These are phyloP conservation scores for Trametes polyzona DNA, from an alignment of 1,284 basidiomycete species.

Conservation along the genomic window DNA sequence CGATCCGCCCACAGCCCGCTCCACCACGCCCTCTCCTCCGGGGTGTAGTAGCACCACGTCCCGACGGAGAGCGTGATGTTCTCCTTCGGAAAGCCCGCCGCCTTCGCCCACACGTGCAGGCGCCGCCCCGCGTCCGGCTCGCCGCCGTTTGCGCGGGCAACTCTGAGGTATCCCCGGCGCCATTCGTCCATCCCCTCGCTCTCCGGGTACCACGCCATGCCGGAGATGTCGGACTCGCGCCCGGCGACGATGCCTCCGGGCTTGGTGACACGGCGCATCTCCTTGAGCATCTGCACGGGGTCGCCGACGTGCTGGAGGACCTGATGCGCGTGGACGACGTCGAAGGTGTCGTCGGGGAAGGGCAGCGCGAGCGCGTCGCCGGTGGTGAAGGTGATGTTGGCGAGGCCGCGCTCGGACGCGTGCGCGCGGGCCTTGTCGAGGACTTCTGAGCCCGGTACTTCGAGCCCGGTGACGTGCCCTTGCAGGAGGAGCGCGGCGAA, in stretches of 20 bases:
- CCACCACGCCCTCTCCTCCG: constrained; percentile 41
- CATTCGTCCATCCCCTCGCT: constrained; percentile 32
- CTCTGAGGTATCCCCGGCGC: constrained; percentile 28
- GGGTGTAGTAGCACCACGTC: constrained; percentile 41
- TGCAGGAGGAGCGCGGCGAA: constrained; percentile 43
- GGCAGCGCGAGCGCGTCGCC: constrained; percentile 40
- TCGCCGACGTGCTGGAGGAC: constrained; percentile 48
- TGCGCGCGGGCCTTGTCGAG: constrained; percentile 37
- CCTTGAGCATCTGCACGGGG: constrained; percentile 43
- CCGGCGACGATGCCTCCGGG: constrained; percentile 47
- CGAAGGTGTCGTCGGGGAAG: constrained; percentile 43
- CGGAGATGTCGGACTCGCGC: constrained; percentile 40
- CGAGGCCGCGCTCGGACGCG: constrained; percentile 33
- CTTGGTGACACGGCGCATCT: constrained; percentile 49
- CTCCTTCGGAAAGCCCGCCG: constrained; percentile 34
- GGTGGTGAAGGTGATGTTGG: constrained; percentile 39
- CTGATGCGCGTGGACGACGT: constrained; percentile 51
- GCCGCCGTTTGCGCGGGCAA: constrained; percentile 35
- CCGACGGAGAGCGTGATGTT: constrained; percentile 34
- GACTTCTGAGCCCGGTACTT: constrained; percentile 33
- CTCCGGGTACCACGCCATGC: constrained; percentile 39
- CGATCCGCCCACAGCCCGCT: constrained; percentile 41
- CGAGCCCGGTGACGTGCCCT: constrained; percentile 47
- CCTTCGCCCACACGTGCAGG: constrained; percentile 36
- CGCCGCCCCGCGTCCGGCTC: constrained; percentile 37